Percentiles rank a stretch among this genome's conserved stretches.
These are phyloP conservation scores for Adansonia rubrostipa DNA, from an alignment of 441 rosid genomes.

Conservation along the genomic window DNA sequence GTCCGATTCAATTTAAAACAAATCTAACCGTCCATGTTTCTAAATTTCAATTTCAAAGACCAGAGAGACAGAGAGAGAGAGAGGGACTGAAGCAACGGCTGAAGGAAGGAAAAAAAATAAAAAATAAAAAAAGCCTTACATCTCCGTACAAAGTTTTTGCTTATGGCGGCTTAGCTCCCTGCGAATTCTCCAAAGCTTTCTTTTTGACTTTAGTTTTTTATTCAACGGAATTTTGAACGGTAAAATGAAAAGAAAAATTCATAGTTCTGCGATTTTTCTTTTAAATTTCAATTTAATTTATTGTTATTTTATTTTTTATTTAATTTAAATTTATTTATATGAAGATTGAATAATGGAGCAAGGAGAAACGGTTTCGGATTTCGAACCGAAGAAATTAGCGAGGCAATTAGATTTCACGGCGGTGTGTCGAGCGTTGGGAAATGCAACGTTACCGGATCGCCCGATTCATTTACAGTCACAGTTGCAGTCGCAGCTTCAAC, in stretches of 20 bases:
- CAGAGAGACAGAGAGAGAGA: slow-evolving; percentile 26
- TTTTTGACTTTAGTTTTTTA: background rate
- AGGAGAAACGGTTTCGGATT: slow-evolving; percentile 39
- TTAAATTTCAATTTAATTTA: background rate
- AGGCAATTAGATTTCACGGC: slow-evolving; percentile 80
- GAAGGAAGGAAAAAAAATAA: background rate
- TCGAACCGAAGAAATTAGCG: slow-evolving; percentile 55
- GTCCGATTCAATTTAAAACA: slow-evolving; percentile 36
- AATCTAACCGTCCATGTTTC: slow-evolving; percentile 27
- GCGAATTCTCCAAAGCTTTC: background rate
- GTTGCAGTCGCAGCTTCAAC: slow-evolving; percentile 34
- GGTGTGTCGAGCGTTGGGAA: slow-evolving; percentile 34
- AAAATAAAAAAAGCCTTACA: background rate
- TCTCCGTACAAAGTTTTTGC: background rate
- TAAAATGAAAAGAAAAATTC: background rate
- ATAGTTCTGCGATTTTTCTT: background rate
- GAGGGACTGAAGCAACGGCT: slow-evolving; percentile 32
- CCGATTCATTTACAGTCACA: slow-evolving; percentile 30
- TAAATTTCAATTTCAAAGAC: slow-evolving; percentile 42
- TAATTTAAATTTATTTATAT: background rate
- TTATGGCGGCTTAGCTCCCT: slow-evolving; percentile 22
- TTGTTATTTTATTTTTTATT: background rate
- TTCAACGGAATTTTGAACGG: slow-evolving; percentile 14
- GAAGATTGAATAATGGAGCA: slow-evolving; percentile 34
- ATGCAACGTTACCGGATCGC: slow-evolving; percentile 27